Percentiles rank a stretch among this genome's conserved stretches.
Evolutionary conservation across 129 eudicot genomes (phyloP).

Genomic region (Lactuca sativa): DNA sequence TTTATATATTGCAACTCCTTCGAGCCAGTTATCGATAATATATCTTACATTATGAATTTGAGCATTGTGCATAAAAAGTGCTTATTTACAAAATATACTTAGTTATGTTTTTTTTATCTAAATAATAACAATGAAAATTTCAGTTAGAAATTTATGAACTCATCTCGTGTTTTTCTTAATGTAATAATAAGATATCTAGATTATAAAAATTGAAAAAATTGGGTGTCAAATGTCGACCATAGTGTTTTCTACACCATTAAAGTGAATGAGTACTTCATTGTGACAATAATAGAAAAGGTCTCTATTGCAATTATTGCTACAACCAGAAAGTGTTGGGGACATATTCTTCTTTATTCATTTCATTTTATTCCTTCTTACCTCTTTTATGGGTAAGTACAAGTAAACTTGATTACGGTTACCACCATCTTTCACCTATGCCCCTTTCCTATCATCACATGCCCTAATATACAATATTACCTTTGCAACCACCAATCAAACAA

Average conservation of each 20-base stretch:
- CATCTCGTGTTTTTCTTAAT: not conserved
- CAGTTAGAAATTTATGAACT: no score
- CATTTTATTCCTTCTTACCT: conserved; percentile 3
- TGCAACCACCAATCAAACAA: not conserved
- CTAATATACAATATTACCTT: not conserved
- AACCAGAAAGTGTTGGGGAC: conserved; percentile 30
- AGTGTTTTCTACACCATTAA: conserved; percentile 22
- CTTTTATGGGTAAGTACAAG: conserved; percentile 17
- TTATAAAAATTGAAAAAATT: not conserved
- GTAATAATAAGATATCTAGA: no score
- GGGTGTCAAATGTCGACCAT: conserved; percentile 14
- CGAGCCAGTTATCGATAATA: no score
- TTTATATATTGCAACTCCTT: no score
- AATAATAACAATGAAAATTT: not conserved
- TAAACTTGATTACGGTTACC: conserved; percentile 28
- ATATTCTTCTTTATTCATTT: conserved; percentile 29
- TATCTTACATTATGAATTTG: not conserved
- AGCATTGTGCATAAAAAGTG: not conserved
- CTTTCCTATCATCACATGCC: conserved; percentile 3
- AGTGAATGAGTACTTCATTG: conserved; percentile 25
- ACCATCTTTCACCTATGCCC: conserved; percentile 18
- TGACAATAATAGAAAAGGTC: conserved; percentile 23
- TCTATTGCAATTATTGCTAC: conserved; percentile 29
- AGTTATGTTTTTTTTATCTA: not conserved
- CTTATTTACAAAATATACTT: not conserved